Evolutionary conservation across 495 filamentous ascomycete species (phyloP).

Genomic region (Podospora pseudopauciseta): DNA sequence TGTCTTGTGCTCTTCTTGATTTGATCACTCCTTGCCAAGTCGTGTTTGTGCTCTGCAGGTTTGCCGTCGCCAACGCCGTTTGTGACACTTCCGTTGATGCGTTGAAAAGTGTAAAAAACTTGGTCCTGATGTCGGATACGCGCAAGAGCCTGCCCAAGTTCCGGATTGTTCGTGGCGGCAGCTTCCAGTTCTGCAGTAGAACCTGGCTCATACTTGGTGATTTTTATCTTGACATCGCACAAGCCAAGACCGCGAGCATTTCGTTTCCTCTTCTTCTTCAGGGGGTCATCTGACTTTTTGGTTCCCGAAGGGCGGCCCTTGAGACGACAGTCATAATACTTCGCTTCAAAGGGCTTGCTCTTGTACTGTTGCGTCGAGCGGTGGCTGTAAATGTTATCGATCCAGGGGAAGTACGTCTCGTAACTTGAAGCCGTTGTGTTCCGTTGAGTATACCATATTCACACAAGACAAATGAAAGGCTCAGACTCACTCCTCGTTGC

Average conservation of each 20-base stretch:
- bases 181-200: slow-evolving; percentile 36
- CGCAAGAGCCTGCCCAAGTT: slow-evolving; percentile 3
- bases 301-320: slow-evolving; percentile 83
- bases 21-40: slow-evolving; percentile 72
- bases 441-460: slow-evolving; percentile 6
- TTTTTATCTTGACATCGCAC: slow-evolving; percentile 91
- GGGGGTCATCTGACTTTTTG: slow-evolving; percentile 78
- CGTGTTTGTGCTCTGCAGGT: slow-evolving; percentile 63
- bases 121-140: slow-evolving; percentile 39
- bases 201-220: slow-evolving; percentile 73
- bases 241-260: slow-evolving; percentile 71
- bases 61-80: slow-evolving; percentile 62
- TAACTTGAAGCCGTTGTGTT: slow-evolving; percentile 50
- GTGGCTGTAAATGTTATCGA: slow-evolving; percentile 91
- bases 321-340: slow-evolving; percentile 89
- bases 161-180: slow-evolving; percentile 23
- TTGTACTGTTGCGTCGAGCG: slow-evolving; percentile 85
- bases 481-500: slow-evolving; percentile 68
- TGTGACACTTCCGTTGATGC: slow-evolving; percentile 72
- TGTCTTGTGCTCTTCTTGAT: slow-evolving; percentile 83
- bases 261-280: slow-evolving; percentile 86
- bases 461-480: neutral
- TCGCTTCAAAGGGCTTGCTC: slow-evolving; percentile 74
- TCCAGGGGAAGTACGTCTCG: slow-evolving; percentile 82
- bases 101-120: slow-evolving; percentile 64